phyloP scores from a whole-genome alignment of 2,329 filamentous ascomycete species.

The Fusarium sarcochroum region DNA sequence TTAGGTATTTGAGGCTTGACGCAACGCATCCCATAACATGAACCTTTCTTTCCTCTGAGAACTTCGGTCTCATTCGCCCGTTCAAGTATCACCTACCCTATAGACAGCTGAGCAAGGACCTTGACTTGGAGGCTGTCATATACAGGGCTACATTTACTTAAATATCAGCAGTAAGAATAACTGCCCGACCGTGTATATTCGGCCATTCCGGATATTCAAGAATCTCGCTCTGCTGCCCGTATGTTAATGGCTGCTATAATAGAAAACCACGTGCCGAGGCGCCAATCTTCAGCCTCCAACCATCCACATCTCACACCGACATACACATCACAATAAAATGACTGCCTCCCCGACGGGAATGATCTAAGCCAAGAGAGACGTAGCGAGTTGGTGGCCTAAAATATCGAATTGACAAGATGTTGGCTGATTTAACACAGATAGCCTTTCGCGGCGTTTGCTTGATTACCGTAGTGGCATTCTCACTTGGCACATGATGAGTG shows the following conservation, averaged over 20 bases:
- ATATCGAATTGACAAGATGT: slow-evolving; percentile 4
- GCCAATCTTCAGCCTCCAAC: neutral
- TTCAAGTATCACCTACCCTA: neutral
- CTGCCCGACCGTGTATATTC: neutral
- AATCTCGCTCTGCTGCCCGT: neutral
- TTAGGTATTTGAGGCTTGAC: too few relatives aligned
- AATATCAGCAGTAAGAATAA: neutral
- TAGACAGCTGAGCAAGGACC: neutral
- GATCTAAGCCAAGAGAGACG: neutral
- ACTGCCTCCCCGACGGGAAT: neutral
- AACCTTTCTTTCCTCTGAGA: too few relatives aligned
- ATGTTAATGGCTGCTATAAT: too few relatives aligned
- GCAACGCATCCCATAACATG: too few relatives aligned
- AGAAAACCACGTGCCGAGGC: neutral
- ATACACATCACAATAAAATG: too few relatives aligned
- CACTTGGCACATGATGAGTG: slow-evolving; percentile 16
- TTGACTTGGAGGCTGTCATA: too few relatives aligned
- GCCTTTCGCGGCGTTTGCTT: slow-evolving; percentile 12
- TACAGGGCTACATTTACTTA: too few relatives aligned
- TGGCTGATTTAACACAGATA: neutral
- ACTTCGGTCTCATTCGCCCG: too few relatives aligned
- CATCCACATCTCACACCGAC: too few relatives aligned
- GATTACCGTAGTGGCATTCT: slow-evolving; percentile 1
- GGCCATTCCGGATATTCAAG: neutral
- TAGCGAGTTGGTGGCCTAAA: slow-evolving; percentile 8